These are phyloP conservation scores for Amniculicola lignicola DNA, from an alignment of 495 filamentous ascomycete species.

Conservation along the genomic window DNA sequence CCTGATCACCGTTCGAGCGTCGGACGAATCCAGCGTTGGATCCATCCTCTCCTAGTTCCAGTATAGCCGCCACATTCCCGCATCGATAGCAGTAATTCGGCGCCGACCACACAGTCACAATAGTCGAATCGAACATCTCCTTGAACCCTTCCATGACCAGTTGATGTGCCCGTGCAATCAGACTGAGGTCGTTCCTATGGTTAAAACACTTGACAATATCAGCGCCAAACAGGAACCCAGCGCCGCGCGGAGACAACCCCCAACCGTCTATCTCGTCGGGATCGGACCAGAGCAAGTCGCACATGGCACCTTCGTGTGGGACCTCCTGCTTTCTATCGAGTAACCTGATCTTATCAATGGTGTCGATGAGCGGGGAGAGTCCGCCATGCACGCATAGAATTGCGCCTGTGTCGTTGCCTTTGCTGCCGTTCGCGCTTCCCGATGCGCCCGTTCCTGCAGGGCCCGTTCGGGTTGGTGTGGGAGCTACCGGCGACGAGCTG, in stretches of 20 bases:
- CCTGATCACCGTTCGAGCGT: slow-evolving; percentile 71
- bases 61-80: slow-evolving; percentile 91
- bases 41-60: slow-evolving; percentile 88
- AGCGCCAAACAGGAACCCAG: slow-evolving; percentile 92
- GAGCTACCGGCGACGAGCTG: slow-evolving; percentile 47
- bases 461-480: slow-evolving; percentile 51
- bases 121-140: slow-evolving; percentile 93
- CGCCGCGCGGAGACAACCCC: slow-evolving; percentile 90
- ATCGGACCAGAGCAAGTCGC: slow-evolving; percentile 95
- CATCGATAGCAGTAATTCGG: slow-evolving; percentile 99
- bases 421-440: slow-evolving; percentile 59
- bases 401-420: slow-evolving; percentile 65
- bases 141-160: slow-evolving; percentile 99
- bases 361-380: slow-evolving; percentile 85
- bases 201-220: slow-evolving; percentile 98
- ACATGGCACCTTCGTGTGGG: slow-evolving; percentile 98
- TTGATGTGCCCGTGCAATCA: slow-evolving; percentile 94
- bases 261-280: slow-evolving; percentile 98
- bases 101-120: slow-evolving; percentile 96
- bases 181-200: slow-evolving; percentile 80
- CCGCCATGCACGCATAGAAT: slow-evolving; percentile 96
- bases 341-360: slow-evolving; percentile 90
- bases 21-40: slow-evolving; percentile 69
- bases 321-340: slow-evolving; percentile 98
- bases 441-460: slow-evolving; percentile 76